Conservation (phyloP, 768 basidiomycete genomes). For the Tulasnella sp. region DNA sequence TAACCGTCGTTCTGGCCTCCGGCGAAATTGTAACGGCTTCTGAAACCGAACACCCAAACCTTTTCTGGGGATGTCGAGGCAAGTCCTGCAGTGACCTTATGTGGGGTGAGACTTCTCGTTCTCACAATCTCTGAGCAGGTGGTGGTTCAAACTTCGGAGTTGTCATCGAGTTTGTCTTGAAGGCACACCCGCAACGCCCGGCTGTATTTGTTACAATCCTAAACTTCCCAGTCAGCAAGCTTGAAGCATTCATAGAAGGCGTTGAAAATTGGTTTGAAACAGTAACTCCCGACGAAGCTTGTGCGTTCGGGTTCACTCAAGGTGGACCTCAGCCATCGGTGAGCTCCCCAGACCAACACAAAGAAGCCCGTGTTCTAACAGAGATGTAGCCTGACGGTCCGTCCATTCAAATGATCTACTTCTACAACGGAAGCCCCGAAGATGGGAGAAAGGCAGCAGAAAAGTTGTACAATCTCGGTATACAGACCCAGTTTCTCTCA, state of each 20-base stretch:
- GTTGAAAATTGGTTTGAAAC: conserved; percentile 22
- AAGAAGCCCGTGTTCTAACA: not conserved
- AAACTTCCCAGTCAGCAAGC: not conserved
- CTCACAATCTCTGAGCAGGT: not conserved
- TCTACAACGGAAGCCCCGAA: conserved; percentile 15
- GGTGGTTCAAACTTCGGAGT: conserved; percentile 24
- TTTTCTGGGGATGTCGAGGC: conserved; percentile 30
- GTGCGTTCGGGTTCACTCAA: not conserved
- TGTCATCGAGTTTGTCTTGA: conserved; percentile 24
- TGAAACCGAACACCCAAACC: conserved; percentile 25
- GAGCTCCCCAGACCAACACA: not conserved
- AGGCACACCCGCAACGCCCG: conserved; percentile 20
- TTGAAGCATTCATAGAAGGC: not conserved
- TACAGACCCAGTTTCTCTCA: not conserved
- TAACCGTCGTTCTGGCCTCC: conserved; percentile 23
- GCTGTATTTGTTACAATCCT: not conserved
- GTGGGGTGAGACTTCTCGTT: not conserved
- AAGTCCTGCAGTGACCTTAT: not conserved
- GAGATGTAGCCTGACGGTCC: not conserved
- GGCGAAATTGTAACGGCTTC: conserved; percentile 26
- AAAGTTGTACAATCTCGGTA: not conserved
- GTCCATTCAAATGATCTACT: not conserved
- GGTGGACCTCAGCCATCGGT: not conserved
- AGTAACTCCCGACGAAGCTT: not conserved
- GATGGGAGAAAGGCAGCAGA: conserved; percentile 1